phyloP scores from a whole-genome alignment of 2,329 filamentous ascomycete genomes.

The Xylariaceae sp. region DNA sequence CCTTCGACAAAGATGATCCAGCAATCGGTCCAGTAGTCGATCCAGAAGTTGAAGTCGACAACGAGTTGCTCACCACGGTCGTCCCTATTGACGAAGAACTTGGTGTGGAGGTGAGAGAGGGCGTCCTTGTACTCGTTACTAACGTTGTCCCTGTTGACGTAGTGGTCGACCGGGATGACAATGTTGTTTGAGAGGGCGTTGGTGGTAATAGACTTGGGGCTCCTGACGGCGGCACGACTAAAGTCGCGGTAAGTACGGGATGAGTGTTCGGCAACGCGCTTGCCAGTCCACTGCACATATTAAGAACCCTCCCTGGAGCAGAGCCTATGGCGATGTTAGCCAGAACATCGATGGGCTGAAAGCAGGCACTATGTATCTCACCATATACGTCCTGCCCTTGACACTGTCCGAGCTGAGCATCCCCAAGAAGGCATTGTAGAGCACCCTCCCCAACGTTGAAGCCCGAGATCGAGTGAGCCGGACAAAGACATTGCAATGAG shows the following conservation, averaged over 20 bases:
- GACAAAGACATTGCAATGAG: constrained; percentile 69
- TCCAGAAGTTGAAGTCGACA: constrained; percentile 2
- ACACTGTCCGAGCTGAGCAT: constrained; percentile 58
- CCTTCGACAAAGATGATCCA: constrained; percentile 10
- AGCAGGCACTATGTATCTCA: constrained; percentile 31
- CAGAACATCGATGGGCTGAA: constrained; percentile 21
- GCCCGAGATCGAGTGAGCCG: constrained; percentile 61
- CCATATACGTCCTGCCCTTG: constrained; percentile 49
- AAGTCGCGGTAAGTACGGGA: constrained; percentile 61
- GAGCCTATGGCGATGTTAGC: constrained; percentile 30
- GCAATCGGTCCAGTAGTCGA: constrained; percentile 15
- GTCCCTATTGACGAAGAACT: constrained; percentile 2
- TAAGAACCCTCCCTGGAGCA: constrained; percentile 49
- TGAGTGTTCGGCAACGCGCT: constrained; percentile 64
- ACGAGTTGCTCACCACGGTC: constrained; percentile 16
- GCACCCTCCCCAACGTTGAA: constrained; percentile 76
- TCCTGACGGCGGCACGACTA: constrained; percentile 46
- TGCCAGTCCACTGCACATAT: constrained; percentile 61
- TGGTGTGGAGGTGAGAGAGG: constrained; percentile 8
- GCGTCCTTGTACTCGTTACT: constrained; percentile 12
- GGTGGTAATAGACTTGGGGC: constrained; percentile 23
- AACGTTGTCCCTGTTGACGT: constrained; percentile 17
- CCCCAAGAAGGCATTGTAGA: constrained; percentile 68
- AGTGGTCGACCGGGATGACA: constrained; percentile 4
- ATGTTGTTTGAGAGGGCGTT: constrained; percentile 2